phyloP scores from a whole-genome alignment of 228 moss, liverwort and hornwort species.

The Sphagnum fallax region DNA sequence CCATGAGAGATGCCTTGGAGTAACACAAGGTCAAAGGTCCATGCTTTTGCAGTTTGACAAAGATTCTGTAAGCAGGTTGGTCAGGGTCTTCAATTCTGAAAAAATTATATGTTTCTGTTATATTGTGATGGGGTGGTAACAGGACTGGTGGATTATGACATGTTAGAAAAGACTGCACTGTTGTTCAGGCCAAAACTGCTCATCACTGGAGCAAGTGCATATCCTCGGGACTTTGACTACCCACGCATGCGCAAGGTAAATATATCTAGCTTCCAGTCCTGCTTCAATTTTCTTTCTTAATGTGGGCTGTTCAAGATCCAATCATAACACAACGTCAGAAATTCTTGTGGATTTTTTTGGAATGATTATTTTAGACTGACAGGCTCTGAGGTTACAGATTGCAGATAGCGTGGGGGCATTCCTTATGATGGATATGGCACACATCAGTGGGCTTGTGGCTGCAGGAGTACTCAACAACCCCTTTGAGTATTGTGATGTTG shows the following conservation, averaged over 20 bases:
- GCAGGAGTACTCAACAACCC: conserved; percentile 68
- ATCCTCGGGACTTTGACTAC: conserved; percentile 87
- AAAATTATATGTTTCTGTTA: no score
- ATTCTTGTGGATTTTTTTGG: no score
- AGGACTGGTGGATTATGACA: conserved; percentile 80
- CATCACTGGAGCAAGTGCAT: conserved; percentile 92
- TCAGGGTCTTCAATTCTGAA: no score
- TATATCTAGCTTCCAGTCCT: background rate
- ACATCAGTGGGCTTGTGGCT: conserved; percentile 86
- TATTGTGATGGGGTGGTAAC: background rate
- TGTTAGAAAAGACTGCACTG: conserved; percentile 58
- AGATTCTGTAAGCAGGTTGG: no score
- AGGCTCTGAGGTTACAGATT: conserved; percentile 31
- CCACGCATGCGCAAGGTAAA: conserved; percentile 79
- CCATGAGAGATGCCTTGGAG: no score
- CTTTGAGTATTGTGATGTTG: conserved; percentile 68
- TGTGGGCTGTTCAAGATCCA: background rate
- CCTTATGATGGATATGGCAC: conserved; percentile 97
- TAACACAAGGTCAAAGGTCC: no score
- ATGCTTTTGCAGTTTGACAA: no score
- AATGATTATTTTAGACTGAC: no score
- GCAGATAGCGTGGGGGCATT: conserved; percentile 86
- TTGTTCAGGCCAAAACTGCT: conserved; percentile 85
- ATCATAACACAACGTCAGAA: no score
- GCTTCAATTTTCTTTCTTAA: background rate